A percentile compares a stretch with the other conserved stretches of the same genome.
Conservation (phyloP, 2,329 filamentous ascomycete genomes). For the Aspergillus sp. region DNA sequence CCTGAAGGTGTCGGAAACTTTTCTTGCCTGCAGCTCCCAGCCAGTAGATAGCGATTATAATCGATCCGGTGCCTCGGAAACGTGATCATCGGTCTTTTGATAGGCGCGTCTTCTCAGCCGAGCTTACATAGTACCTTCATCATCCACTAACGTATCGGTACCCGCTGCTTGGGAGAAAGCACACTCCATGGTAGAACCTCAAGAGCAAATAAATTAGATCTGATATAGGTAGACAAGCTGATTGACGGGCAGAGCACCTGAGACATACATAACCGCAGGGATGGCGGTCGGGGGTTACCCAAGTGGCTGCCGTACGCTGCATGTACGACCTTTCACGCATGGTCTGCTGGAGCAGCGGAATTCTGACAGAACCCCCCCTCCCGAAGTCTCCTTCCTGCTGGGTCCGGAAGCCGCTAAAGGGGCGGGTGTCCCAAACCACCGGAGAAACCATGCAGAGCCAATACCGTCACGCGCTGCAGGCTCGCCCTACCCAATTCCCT, state of each 20-base stretch:
- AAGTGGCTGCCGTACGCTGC: no score
- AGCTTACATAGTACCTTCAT: no score
- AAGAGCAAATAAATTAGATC: no score
- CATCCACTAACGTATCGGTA: no score
- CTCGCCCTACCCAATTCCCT: no score
- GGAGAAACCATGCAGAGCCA: background rate
- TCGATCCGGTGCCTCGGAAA: background rate
- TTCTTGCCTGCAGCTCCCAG: background rate
- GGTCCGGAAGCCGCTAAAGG: background rate
- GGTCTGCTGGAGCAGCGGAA: background rate
- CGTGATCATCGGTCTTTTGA: no score
- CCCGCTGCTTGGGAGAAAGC: no score
- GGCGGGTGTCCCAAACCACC: background rate
- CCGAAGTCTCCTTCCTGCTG: background rate
- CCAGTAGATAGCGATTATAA: background rate
- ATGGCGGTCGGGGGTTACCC: background rate
- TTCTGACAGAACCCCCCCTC: background rate
- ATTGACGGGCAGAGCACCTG: no score
- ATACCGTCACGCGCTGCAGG: background rate
- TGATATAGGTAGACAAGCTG: no score
- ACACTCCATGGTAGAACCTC: no score
- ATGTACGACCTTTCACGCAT: background rate
- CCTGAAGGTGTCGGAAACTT: background rate
- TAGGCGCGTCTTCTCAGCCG: no score
- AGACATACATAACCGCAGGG: background rate